These are phyloP conservation scores for Wickerhamiella sorbophila DNA, from an alignment of 805 yeast genomes.

Conservation along the genomic window DNA sequence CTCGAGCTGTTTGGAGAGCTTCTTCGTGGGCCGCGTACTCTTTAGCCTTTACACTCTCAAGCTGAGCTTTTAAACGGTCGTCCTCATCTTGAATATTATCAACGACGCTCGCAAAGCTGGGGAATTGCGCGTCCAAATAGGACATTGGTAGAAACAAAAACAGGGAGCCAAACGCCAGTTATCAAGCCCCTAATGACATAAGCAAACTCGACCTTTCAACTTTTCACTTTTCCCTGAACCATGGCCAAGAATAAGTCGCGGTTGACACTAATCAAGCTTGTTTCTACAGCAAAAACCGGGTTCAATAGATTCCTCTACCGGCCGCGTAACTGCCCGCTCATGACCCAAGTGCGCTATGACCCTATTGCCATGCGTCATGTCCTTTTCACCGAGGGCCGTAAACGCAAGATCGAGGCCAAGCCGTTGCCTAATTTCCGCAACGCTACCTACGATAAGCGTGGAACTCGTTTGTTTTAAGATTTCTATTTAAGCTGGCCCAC, in stretches of 20 bases:
- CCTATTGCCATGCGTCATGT: constrained; percentile 80
- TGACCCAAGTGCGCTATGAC: constrained; percentile 75
- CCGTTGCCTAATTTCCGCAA: constrained; percentile 19
- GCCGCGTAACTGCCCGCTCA: constrained; percentile 66
- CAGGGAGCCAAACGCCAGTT: too few species aligned
- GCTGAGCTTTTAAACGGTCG: constrained; percentile 3
- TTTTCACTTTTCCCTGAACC: background rate
- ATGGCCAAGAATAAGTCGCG: constrained; percentile 52
- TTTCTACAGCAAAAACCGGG: constrained; percentile 87
- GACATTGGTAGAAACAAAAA: too few species aligned
- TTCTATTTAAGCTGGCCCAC: background rate
- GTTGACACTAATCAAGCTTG: constrained; percentile 67
- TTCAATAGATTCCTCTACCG: constrained; percentile 64
- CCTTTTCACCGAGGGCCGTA: constrained; percentile 73
- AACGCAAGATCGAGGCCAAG: constrained; percentile 47
- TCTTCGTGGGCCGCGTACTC: constrained; percentile 1
- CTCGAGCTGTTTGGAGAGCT: background rate
- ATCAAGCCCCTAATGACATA: background rate
- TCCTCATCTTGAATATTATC: constrained; percentile 12
- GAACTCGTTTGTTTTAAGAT: constrained; percentile 7
- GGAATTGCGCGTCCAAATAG: constrained; percentile 17
- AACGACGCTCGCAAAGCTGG: constrained; percentile 14
- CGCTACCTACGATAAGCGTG: constrained; percentile 10
- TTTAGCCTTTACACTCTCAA: background rate
- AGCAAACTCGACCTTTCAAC: background rate